Conservation (phyloP, 257 asterid species). For the Salvia splendens region DNA sequence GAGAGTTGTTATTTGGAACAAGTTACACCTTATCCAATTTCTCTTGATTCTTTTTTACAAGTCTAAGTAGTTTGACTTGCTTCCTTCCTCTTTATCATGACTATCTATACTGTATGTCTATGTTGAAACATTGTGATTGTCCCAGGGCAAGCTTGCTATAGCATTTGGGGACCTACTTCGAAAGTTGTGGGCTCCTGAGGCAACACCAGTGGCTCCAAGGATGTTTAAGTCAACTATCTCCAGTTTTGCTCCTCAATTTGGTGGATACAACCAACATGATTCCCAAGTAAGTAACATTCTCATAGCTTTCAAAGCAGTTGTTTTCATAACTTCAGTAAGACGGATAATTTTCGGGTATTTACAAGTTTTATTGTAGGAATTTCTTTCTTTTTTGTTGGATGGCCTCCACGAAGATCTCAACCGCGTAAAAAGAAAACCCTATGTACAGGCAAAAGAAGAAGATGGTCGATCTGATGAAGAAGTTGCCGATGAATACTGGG, state of each 20-base stretch:
- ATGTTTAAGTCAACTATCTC: slow-evolving; percentile 61
- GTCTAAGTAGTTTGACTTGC: slow-evolving; percentile 7
- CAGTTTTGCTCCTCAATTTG: slow-evolving; percentile 64
- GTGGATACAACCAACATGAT: slow-evolving; percentile 75
- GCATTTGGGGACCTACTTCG: slow-evolving; percentile 70
- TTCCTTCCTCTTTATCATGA: slow-evolving; percentile 3
- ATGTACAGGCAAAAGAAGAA: slow-evolving; percentile 52
- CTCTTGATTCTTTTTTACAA: slow-evolving; percentile 4
- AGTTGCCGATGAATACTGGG: slow-evolving; percentile 74
- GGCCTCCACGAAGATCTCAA: slow-evolving; percentile 84
- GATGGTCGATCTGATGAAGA: slow-evolving; percentile 60
- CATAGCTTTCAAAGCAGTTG: slow-evolving; percentile 18
- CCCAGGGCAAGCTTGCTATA: slow-evolving; percentile 72
- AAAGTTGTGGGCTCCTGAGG: slow-evolving; percentile 72
- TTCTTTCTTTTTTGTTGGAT: slow-evolving; percentile 72
- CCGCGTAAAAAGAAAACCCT: slow-evolving; percentile 70
- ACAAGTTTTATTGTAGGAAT: slow-evolving; percentile 49
- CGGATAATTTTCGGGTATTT: slow-evolving; percentile 24
- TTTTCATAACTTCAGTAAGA: slow-evolving; percentile 8
- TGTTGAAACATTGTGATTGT: slow-evolving; percentile 30
- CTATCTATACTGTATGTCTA: slow-evolving; percentile 12
- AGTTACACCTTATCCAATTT: not conserved
- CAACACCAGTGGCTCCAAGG: slow-evolving; percentile 47
- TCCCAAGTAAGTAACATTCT: slow-evolving; percentile 55
- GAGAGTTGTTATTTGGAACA: slow-evolving; percentile 15